These are phyloP conservation scores for Plasmodium berghei DNA, from an alignment of 169 alveolate genomes.

Conservation along the genomic window DNA sequence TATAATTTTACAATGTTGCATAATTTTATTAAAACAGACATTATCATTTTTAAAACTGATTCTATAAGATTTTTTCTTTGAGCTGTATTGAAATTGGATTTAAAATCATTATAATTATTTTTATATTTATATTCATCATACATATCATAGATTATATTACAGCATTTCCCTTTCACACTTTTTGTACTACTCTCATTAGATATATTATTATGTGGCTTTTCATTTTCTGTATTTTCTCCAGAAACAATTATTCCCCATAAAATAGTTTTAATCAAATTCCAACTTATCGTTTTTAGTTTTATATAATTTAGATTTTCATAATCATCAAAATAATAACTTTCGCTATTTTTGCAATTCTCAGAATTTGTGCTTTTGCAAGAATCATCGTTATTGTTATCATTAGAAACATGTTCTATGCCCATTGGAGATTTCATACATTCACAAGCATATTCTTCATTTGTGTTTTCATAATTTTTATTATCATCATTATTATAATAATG, in stretches of 20 bases:
- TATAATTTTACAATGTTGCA: constrained; percentile 71
- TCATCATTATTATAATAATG: background rate
- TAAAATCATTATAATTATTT: constrained; percentile 40
- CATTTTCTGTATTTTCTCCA: constrained; percentile 64
- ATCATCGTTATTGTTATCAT: constrained; percentile 10
- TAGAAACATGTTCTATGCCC: constrained; percentile 3
- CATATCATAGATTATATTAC: constrained; percentile 27
- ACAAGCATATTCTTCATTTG: constrained; percentile 23
- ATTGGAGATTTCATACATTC: constrained; percentile 15
- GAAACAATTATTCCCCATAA: constrained; percentile 76
- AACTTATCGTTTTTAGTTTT: constrained; percentile 65
- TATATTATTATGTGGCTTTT: constrained; percentile 8
- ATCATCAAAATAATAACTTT: background rate
- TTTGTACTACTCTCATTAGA: constrained; percentile 52
- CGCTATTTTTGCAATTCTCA: constrained; percentile 14
- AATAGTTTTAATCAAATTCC: constrained; percentile 75
- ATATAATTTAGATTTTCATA: constrained; percentile 61
- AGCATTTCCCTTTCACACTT: constrained; percentile 28
- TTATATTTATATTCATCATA: constrained; percentile 23
- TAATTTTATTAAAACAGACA: constrained; percentile 76
- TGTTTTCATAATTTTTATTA: background rate
- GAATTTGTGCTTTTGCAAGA: constrained; percentile 9
- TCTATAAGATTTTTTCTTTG: constrained; percentile 70
- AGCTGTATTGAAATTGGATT: constrained; percentile 24
- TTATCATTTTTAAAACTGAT: constrained; percentile 72